Base-by-base conservation (phyloP, 768 basidiomycete genomes). In the Clathrus columnatus region DNA sequence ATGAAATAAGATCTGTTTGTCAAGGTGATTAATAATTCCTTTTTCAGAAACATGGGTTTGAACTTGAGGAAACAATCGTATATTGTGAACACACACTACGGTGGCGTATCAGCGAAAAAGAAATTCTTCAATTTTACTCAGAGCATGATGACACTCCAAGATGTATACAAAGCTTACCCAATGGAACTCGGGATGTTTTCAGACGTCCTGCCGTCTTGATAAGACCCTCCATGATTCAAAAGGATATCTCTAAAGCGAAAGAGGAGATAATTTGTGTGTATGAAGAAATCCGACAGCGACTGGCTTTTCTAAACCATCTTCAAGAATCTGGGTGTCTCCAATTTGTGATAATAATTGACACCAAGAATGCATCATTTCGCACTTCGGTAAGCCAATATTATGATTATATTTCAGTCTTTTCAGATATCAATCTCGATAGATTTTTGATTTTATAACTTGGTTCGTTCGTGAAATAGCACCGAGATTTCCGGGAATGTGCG, bases 401-500 rank as follows among this genome's bases (percentile, higher is more conserved):
- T n/a, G n/a, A n/a, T 53, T 17, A 32, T 57, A 50, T 46, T 21
- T 17, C 11, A 54, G 48, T 57, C 42, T 26, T 56, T 11, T 51
- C 49, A 60, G 30, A 41, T 53, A 47, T 32, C 51, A 57, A 56
- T 59, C 60, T 27, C 53, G 46, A 54, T 61, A 87, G 82, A 78
- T 76, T 61, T 62, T 82, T 36, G 82, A 87, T 59, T 67, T 85
- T 6, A 71, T 84, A 44, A 72, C 76, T 18, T 89, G 83, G 83
- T 75, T 77, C 47, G 63, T 83, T 56, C 77, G 77, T 57, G 84
- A 89, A 60, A 73, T 84, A 27, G 73, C 83, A 43, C 85, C 85
- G 32, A 76, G 78, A 50, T 88, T 81, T 70, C 84, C 87, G 50
- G 87, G 86, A 52, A 79, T 89, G 80, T 69, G 89, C 27, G 85